Conservation (phyloP, 495 filamentous ascomycete species). For the Hypoxylon cercidicola region DNA sequence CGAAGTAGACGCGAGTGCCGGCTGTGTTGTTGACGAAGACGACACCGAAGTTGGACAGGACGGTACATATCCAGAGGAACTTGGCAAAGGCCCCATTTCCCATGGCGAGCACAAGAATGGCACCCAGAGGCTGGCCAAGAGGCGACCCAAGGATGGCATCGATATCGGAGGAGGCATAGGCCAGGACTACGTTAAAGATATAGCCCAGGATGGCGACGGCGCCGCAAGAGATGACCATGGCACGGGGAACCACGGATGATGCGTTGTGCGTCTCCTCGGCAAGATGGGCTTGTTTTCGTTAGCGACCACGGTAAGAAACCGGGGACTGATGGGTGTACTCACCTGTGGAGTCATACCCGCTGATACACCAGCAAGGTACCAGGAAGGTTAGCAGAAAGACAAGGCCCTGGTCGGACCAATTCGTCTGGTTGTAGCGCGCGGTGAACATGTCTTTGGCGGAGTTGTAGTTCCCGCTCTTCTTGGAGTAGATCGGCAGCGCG, state of each 20-base stretch:
- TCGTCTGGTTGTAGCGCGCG: constrained; percentile 13
- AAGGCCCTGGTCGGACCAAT: constrained; percentile 3
- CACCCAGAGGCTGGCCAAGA: constrained; percentile 9
- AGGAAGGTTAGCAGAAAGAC: constrained; percentile 11
- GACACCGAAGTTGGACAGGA: constrained; percentile 15
- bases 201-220: constrained; percentile 5
- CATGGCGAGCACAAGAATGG: constrained; percentile 10
- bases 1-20: constrained; percentile 11
- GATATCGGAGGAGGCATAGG: constrained; percentile 9
- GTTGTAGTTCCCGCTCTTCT: constrained; percentile 11
- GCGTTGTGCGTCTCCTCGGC: constrained; percentile 12
- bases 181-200: constrained; percentile 13
- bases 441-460: constrained; percentile 11
- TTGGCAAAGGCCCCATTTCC: constrained; percentile 8
- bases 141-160: constrained; percentile 13
- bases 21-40: constrained; percentile 16
- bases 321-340: neutral
- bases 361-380: constrained; percentile 13
- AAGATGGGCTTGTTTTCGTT: neutral
- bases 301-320: neutral
- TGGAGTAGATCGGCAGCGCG: constrained; percentile 11
- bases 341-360: constrained; percentile 17
- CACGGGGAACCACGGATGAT: neutral
- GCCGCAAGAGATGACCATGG: constrained; percentile 10
- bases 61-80: constrained; percentile 12